phyloP scores from a whole-genome alignment of 495 filamentous ascomycete genomes.

The Podospora pseudoanserina region DNA sequence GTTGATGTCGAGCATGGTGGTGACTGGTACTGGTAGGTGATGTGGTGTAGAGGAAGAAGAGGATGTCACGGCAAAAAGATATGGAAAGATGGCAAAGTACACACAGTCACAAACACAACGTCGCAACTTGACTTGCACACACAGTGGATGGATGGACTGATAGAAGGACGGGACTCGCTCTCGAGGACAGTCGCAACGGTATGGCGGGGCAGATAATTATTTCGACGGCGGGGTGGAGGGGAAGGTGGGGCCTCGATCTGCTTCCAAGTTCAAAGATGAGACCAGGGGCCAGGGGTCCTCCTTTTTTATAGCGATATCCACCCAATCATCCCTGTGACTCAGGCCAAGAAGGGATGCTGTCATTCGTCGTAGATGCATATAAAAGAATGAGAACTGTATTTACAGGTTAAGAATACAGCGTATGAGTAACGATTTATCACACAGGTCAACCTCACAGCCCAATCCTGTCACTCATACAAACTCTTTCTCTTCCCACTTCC shows the following conservation, averaged over 20 bases:
- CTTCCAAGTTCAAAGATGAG: conserved; percentile 18
- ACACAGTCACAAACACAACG: neutral
- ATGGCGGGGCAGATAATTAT: conserved; percentile 36
- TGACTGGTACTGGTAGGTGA: neutral
- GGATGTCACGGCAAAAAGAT: neutral
- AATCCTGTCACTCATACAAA: too few species aligned
- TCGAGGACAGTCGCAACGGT: conserved; percentile 14
- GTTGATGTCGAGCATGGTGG: conserved; percentile 39
- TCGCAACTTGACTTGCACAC: neutral
- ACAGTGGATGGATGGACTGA: neutral
- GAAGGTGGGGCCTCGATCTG: conserved; percentile 21
- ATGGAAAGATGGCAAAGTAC: neutral
- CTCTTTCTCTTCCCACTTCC: neutral
- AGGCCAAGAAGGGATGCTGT: neutral
- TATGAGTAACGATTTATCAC: too few species aligned
- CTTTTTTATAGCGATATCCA: conserved; percentile 3
- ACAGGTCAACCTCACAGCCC: neutral
- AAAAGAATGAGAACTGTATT: neutral
- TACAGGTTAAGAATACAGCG: neutral
- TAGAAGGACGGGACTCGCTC: conserved; percentile 12
- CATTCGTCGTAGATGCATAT: neutral
- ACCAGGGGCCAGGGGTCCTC: conserved; percentile 8
- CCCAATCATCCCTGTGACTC: neutral
- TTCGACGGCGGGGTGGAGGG: conserved; percentile 33
- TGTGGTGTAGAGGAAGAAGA: neutral